phyloP scores from a whole-genome alignment of 1,139 yeast species.

The Hyphopichia buzzinii region DNA sequence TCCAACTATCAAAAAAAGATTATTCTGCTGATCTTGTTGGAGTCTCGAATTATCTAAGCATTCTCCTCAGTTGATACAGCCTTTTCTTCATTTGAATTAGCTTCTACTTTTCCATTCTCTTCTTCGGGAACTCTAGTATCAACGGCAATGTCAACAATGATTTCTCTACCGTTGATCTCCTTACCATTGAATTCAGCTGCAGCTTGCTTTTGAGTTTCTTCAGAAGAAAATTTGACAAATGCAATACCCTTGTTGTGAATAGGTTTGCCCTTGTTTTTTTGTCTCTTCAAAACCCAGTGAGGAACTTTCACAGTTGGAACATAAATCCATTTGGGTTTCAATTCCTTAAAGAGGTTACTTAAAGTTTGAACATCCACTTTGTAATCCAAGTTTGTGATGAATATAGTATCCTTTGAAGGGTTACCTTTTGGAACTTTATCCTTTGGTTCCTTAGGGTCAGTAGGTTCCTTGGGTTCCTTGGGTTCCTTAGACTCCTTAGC shows the following conservation, averaged over 20 bases:
- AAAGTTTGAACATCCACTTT: conserved; percentile 45
- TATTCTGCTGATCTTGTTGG: too few species aligned
- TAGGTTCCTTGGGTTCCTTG: conserved; percentile 13
- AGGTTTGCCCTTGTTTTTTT: conserved; percentile 37
- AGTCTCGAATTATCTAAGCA: neutral
- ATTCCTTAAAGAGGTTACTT: conserved; percentile 42
- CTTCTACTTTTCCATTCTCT: conserved; percentile 10
- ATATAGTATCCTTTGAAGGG: conserved; percentile 54
- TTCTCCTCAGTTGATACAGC: conserved; percentile 4
- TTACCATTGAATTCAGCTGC: conserved; percentile 52
- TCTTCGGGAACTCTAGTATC: conserved; percentile 35
- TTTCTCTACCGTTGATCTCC: conserved; percentile 50
- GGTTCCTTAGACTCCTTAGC: conserved; percentile 7
- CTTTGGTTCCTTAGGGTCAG: conserved; percentile 12
- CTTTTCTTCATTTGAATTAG: conserved; percentile 6
- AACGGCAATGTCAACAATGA: conserved; percentile 57
- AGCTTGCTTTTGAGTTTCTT: conserved; percentile 48
- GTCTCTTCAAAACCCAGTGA: conserved; percentile 33
- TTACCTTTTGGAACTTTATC: conserved; percentile 48
- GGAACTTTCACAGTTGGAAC: conserved; percentile 54
- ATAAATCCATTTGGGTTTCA: conserved; percentile 54
- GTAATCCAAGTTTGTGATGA: conserved; percentile 57
- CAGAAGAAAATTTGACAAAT: conserved; percentile 51
- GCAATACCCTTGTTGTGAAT: conserved; percentile 64
- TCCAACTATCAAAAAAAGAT: neutral